phyloP scores from a whole-genome alignment of 108 stramenopile species.

The Phaeodactylum tricornutum region DNA sequence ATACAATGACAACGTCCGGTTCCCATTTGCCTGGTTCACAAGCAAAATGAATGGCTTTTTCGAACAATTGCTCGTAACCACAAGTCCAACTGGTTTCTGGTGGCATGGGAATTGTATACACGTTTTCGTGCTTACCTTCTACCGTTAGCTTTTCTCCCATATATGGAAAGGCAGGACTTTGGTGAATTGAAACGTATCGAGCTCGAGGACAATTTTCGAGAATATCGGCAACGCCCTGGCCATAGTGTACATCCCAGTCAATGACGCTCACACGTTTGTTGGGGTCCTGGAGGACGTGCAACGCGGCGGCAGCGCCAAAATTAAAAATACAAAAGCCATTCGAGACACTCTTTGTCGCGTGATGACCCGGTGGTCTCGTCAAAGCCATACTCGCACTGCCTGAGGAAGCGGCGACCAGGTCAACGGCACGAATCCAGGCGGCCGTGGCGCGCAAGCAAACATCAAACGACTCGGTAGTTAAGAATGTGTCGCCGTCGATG shows the following conservation, averaged over 20 bases:
- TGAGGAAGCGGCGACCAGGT: conserved; percentile 3
- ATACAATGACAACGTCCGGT: conserved; percentile 35
- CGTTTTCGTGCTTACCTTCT: conserved; percentile 15
- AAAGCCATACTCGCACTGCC: conserved; percentile 24
- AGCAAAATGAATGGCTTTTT: conserved; percentile 24
- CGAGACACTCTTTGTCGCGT: conserved; percentile 25
- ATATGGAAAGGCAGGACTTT: conserved; percentile 40
- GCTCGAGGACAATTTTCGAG: conserved; percentile 11
- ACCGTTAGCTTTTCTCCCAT: conserved; percentile 14
- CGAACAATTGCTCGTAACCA: conserved; percentile 22
- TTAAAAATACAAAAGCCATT: conserved; percentile 65
- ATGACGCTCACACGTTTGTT: conserved; percentile 27
- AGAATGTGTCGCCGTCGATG: conserved; percentile 37
- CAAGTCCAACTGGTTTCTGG: conserved; percentile 38
- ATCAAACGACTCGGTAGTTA: conserved; percentile 31
- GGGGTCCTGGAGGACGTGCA: conserved; percentile 17
- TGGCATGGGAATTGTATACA: conserved; percentile 29
- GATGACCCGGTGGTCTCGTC: conserved; percentile 64
- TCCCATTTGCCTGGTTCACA: conserved; percentile 13
- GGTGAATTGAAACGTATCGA: conserved; percentile 42
- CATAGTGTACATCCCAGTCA: conserved; percentile 68
- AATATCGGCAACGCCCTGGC: conserved; percentile 50
- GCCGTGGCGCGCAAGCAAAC: conserved; percentile 40
- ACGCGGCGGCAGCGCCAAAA: conserved; percentile 39
- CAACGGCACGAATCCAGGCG: conserved; percentile 37